Evolutionary conservation across 2,329 filamentous ascomycete genomes (phyloP), one percentile per base, ranked within the genome.

Genomic region (Blastomyces silverae): DNA sequence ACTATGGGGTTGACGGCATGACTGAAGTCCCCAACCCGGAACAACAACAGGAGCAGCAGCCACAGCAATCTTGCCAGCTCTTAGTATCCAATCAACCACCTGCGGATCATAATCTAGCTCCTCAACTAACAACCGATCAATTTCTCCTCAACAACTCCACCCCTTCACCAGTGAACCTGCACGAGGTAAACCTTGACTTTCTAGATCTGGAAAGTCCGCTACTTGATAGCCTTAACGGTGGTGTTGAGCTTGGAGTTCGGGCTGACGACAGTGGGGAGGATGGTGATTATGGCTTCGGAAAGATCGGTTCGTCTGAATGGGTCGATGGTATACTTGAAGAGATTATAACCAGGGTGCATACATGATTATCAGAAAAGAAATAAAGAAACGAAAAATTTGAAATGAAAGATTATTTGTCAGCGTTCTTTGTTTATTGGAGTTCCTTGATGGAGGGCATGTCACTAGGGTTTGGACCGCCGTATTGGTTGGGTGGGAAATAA

Each of bases 101-200:
- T 11, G 57, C 28, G 6, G 22, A 15, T 2, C n/a, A 60, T 22
- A 60, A 48, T 10, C 57, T 60, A 31, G 34, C 55, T 39, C 55
- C 55, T 39, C 55, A 57, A 39, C 5, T 57, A 55, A 17, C 52
- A 34, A 34, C 22, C 28, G 22, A 25, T 4, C 46, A 22, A 15
- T 55, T 44, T 6, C 34, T 44, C 34, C 8, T 17, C 25, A 42
- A 39, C 50, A 13, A 39, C 61, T 46, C 37, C n/a, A 39, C 34
- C 6, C 17, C 31, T 28, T 55, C 61, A 28, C 37, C 37, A 10
- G 42, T 62, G 6, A 34, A 62, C 20, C 37, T 62, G 25, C 56
- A 50, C 7, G 64, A 67, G 3, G 56, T 66, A 22, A 66, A 66
- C 46, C 59, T 67, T 15, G 64, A 67, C 39, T 67, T 67, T 31